Conservation (phyloP, 2,329 filamentous ascomycete genomes). For the Apiospora hydei region DNA sequence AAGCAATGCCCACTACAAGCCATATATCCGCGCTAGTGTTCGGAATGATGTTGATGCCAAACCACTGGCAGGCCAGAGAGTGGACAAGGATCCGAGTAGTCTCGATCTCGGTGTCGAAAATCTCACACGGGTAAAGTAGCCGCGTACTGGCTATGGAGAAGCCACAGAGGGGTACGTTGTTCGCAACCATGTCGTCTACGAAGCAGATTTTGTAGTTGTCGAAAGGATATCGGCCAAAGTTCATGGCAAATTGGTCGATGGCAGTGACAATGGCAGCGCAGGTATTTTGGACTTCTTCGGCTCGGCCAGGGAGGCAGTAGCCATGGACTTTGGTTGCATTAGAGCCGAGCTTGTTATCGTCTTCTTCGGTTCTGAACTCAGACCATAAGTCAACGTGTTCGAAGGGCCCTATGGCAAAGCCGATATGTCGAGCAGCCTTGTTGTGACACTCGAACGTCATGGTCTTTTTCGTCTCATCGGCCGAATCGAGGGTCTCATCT, state of each 20-base stretch:
- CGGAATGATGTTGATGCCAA: slow-evolving; percentile 89
- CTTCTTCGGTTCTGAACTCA: slow-evolving; percentile 87
- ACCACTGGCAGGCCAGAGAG: slow-evolving; percentile 89
- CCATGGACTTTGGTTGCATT: slow-evolving; percentile 89
- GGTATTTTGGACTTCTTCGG: slow-evolving; percentile 84
- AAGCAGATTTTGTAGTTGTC: slow-evolving; percentile 93
- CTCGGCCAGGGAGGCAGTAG: slow-evolving; percentile 86
- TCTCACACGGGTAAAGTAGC: slow-evolving; percentile 82
- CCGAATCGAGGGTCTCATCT: slow-evolving; percentile 80
- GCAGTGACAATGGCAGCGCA: slow-evolving; percentile 85
- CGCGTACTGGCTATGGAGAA: slow-evolving; percentile 88
- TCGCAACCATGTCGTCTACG: slow-evolving; percentile 83
- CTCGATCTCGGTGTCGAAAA: slow-evolving; percentile 85
- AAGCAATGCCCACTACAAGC: slow-evolving; percentile 88
- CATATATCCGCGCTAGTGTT: slow-evolving; percentile 83
- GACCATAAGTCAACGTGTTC: slow-evolving; percentile 87
- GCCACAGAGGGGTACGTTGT: slow-evolving; percentile 80
- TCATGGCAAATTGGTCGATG: slow-evolving; percentile 89
- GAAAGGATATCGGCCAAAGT: slow-evolving; percentile 90
- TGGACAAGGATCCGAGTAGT: slow-evolving; percentile 83
- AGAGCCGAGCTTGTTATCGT: slow-evolving; percentile 88
- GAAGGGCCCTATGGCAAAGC: slow-evolving; percentile 93
- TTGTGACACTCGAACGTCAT: slow-evolving; percentile 83
- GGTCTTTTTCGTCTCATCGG: slow-evolving; percentile 83
- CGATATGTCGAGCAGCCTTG: slow-evolving; percentile 86